A percentile compares a stretch with the other conserved stretches of the same genome.
Conservation (phyloP, 768 basidiomycete species). For the Panellus pusillus region DNA sequence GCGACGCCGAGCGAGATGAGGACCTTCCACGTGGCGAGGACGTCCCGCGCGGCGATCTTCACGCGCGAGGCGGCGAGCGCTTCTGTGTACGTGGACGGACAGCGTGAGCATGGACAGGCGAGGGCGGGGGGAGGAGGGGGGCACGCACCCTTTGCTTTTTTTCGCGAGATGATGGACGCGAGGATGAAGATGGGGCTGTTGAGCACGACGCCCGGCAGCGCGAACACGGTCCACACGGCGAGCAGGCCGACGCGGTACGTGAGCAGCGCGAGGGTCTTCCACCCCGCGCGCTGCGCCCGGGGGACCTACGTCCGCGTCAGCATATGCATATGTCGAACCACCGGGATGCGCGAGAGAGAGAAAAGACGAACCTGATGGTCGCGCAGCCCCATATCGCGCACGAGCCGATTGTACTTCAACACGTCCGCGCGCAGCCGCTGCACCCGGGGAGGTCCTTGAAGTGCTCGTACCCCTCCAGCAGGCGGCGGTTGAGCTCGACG, state of each 20-base stretch:
- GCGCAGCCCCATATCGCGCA: conserved; percentile 86
- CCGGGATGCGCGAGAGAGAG: too few species aligned
- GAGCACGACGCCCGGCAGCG: conserved; percentile 84
- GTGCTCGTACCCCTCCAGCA: conserved; percentile 88
- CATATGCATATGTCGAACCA: too few species aligned
- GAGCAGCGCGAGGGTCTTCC: conserved; percentile 85
- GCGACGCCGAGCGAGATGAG: conserved; percentile 90
- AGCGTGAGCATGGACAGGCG: too few species aligned
- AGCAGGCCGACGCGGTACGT: conserved; percentile 80
- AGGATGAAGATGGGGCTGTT: conserved; percentile 93
- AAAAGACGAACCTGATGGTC: conserved; percentile 94
- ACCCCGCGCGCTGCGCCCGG: conserved; percentile 77
- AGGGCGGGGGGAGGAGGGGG: too few species aligned
- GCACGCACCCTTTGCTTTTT: conserved; percentile 91
- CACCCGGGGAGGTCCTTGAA: conserved; percentile 92
- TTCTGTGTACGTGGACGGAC: too few species aligned
- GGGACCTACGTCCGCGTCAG: conserved; percentile 61
- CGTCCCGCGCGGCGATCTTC: conserved; percentile 94
- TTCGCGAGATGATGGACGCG: conserved; percentile 82
- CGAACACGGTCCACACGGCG: conserved; percentile 76
- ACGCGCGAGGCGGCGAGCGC: conserved; percentile 94
- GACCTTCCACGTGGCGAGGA: conserved; percentile 97
- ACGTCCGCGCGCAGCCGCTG: conserved; percentile 79
- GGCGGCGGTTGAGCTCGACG: conserved; percentile 89
- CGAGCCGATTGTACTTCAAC: conserved; percentile 83